Evolutionary conservation across 2,329 filamentous ascomycete genomes (phyloP).

Genomic region (Elsinoe necatrix): DNA sequence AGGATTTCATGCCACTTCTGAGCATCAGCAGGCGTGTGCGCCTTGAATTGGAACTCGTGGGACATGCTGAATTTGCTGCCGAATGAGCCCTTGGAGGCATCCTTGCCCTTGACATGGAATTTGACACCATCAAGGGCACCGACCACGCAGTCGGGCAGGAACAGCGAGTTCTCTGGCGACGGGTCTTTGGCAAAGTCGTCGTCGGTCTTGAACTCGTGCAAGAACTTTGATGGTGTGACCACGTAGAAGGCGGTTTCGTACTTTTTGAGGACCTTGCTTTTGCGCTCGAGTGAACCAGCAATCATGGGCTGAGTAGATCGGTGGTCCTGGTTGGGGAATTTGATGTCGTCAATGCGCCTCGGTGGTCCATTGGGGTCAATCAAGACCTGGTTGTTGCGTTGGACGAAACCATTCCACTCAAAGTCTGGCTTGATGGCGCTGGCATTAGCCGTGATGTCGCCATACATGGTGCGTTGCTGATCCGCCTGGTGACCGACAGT

Average conservation of each 20-base stretch:
- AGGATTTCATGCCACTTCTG: slow-evolving; percentile 79
- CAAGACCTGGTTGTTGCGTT: slow-evolving; percentile 61
- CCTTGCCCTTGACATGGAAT: slow-evolving; percentile 94
- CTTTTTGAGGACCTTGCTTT: slow-evolving; percentile 76
- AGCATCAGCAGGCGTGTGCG: slow-evolving; percentile 69
- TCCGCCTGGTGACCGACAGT: slow-evolving; percentile 73
- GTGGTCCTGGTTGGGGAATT: slow-evolving; percentile 86
- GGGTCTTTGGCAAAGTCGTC: slow-evolving; percentile 67
- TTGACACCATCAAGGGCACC: slow-evolving; percentile 66
- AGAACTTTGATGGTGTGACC: slow-evolving; percentile 74
- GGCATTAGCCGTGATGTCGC: slow-evolving; percentile 68
- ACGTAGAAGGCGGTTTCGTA: slow-evolving; percentile 82
- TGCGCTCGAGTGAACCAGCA: slow-evolving; percentile 81
- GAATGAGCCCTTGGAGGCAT: slow-evolving; percentile 67
- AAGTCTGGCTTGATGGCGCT: slow-evolving; percentile 76
- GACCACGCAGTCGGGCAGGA: slow-evolving; percentile 80
- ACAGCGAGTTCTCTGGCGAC: slow-evolving; percentile 77
- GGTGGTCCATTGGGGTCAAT: slow-evolving; percentile 69
- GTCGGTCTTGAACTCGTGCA: slow-evolving; percentile 95
- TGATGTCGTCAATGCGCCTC: slow-evolving; percentile 63
- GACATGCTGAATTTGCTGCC: slow-evolving; percentile 71
- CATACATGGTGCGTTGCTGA: slow-evolving; percentile 70
- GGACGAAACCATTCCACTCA: slow-evolving; percentile 78
- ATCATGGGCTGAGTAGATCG: slow-evolving; percentile 70
- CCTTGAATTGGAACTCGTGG: slow-evolving; percentile 80